Base-by-base conservation (phyloP, 352 stramenopile genomes). In the Globisporangium sylvaticum region DNA sequence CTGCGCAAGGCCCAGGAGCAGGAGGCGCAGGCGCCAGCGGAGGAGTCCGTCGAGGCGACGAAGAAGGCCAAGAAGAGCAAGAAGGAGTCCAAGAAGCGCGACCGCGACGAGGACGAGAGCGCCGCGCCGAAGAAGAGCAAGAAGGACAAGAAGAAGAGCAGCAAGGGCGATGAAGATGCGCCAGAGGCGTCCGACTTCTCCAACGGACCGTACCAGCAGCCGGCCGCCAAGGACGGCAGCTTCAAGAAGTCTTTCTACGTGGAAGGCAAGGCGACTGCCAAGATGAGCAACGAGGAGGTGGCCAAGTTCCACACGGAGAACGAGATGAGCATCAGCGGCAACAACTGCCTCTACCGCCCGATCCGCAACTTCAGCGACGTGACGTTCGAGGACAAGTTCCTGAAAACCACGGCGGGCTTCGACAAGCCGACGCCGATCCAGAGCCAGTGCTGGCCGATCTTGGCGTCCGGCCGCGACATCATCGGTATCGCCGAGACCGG, bases 391-490 rank as follows among this genome's bases (percentile, higher is more conserved):
- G 68, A 84, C 83, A 81, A 90, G 81, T 79, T 98, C 86, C 86
- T 98, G 84, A 93, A 79, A 77, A 81, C 70, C 78, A 93, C 80
- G 50, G 75, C 96, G 68, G 85, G 83, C 24, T 99, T 98, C 73
- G 71, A 78, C 58, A 90, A 84, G 75, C 97, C 97, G 37, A 98
- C 93, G 66, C 96, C 96, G n/a, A 99, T 99, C 79, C 97, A 99
- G 82, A 96, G 93, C 44, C 92, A 99, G 74, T 98, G 96, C 72
- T 99, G 97, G 97, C 91, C 91, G 5, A 94, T 97, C 64, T 77
- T 97, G 20, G 79, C 83, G 24, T 92, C 84, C 2, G 88, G 87
- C 39, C 82, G 88, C 25, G 91, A 98, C 67, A 92, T 97, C 62
- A 94, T 97, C 58, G 91, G 89, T 65, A 96, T 97, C 65, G 89